Base-by-base conservation (phyloP, 495 filamentous ascomycete genomes). In the Mycothermus thermophilus region DNA sequence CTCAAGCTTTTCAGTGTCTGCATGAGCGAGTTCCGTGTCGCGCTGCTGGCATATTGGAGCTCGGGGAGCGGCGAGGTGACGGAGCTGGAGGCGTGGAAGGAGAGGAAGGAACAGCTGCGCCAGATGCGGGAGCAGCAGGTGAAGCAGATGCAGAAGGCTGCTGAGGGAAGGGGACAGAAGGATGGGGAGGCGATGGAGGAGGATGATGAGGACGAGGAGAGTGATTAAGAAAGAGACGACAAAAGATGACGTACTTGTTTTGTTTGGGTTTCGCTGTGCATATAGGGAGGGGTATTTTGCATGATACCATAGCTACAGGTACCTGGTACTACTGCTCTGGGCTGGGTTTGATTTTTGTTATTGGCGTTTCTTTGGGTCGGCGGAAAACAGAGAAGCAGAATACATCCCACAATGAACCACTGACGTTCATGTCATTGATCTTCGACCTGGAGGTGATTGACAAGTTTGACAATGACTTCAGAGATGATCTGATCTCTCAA, bases 1-100 rank as follows among this genome's bases (percentile, higher is more conserved):
- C 55, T 97, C 58, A 97, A 97, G 74, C 69, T 93, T 53, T 96
- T 97, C 63, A 81, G 84, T 34, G 70, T 92, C 16, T 77, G 76
- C 24, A 78, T 83, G 55, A 77, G 85, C 37, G 88, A 95, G 64
- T 97, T 97, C 61, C 71, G 64, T 43, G 74, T 97, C 15, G 58
- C 72, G 43, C 54, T 93, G 37, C 63, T 81, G 55, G 86, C 84
- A 44, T 79, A 80, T 42, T 83, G 79, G 74, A 74, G 59, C 41
- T 63, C 71, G 5, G 67, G 63, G 1, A 67, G 57, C n/a, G 60
- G 66, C 27, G 54, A 71, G 39, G 71, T 81, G 16, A 79, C 63
- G 2, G 74, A 71, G 46, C 55, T 79, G 27, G 50, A 59, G 38
- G 55, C 67, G 34, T 37, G 13, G 8, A 30, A 25, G 27, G 23